These are phyloP conservation scores for Nepenthes alata DNA, from an alignment of 179 eudicot genomes.

Conservation along the genomic window DNA sequence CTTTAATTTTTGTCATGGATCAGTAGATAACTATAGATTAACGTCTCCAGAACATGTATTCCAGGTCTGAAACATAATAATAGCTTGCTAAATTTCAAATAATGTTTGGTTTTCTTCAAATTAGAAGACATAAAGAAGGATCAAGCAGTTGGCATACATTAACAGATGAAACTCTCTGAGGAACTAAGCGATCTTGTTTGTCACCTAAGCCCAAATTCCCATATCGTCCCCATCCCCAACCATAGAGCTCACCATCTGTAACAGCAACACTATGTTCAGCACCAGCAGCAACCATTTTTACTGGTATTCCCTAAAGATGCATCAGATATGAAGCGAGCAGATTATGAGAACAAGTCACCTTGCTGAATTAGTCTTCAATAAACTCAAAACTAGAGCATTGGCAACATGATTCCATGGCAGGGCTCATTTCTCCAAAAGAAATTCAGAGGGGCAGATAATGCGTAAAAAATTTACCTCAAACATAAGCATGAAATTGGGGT, in stretches of 20 bases:
- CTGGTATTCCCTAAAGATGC: conserved; percentile 49
- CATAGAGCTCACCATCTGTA: conserved; percentile 82
- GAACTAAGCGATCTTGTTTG: conserved; percentile 71
- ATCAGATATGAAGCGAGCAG: not conserved
- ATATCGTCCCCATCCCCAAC: conserved; percentile 99
- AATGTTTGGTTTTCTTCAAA: conserved; percentile 19
- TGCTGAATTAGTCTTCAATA: not conserved
- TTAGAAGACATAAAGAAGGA: not conserved
- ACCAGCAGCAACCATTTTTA: conserved; percentile 98
- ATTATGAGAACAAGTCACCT: not conserved
- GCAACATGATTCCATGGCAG: too few relatives aligned
- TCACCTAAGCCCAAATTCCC: conserved; percentile 98
- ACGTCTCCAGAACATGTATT: too few relatives aligned
- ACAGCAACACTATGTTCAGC: conserved; percentile 98
- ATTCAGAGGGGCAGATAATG: not conserved
- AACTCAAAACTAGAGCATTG: too few relatives aligned
- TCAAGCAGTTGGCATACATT: conserved; percentile 30
- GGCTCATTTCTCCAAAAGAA: too few relatives aligned
- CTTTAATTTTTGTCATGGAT: too few relatives aligned
- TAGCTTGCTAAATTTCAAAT: too few relatives aligned
- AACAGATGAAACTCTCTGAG: conserved; percentile 50
- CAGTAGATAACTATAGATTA: too few relatives aligned
- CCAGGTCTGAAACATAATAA: too few relatives aligned
- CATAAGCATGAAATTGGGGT: not conserved
- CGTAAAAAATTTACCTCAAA: too few relatives aligned